Conservation (phyloP, 2,329 filamentous ascomycete species). For the Parasarocladium wereldwijsianum region DNA sequence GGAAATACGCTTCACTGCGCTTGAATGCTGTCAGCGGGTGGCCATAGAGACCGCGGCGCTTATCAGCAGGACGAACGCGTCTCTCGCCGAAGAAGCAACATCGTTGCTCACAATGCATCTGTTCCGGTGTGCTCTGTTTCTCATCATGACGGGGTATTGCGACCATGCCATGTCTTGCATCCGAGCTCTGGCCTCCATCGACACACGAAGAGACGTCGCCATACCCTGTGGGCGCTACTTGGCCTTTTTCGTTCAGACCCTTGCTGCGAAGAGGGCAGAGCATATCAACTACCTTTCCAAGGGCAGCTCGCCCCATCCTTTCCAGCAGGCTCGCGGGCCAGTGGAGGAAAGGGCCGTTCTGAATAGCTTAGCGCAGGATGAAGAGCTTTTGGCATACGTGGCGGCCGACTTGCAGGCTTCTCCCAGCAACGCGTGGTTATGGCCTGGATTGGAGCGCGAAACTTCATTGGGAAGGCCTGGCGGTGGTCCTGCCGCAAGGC, state of each 20-base stretch:
- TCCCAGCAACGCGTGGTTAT: constrained; percentile 70
- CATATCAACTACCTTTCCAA: constrained; percentile 18
- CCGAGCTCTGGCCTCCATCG: constrained; percentile 55
- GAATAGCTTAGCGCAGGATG: constrained; percentile 40
- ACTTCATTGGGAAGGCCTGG: constrained; percentile 4
- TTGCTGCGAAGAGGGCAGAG: constrained; percentile 42
- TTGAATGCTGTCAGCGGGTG: constrained; percentile 62
- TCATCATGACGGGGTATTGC: constrained; percentile 62
- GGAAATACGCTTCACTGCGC: constrained; percentile 52
- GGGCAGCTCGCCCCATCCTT: constrained; percentile 17
- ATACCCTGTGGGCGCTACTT: constrained; percentile 68
- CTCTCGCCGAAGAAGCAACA: constrained; percentile 53
- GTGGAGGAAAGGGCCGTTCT: constrained; percentile 11
- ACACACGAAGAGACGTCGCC: constrained; percentile 57
- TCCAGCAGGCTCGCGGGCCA: constrained; percentile 14
- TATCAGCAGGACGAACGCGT: constrained; percentile 48
- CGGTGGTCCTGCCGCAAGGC: neutral
- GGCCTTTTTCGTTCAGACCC: constrained; percentile 59
- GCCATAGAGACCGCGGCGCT: constrained; percentile 68
- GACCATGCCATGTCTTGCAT: constrained; percentile 60
- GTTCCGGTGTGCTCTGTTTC: constrained; percentile 72
- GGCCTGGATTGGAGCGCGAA: constrained; percentile 48
- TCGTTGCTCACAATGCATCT: constrained; percentile 69
- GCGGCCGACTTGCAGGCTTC: constrained; percentile 75
- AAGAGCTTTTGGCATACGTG: constrained; percentile 77